Base-by-base conservation (phyloP, 345 rosid species). In the Dipteronia sinensis region DNA sequence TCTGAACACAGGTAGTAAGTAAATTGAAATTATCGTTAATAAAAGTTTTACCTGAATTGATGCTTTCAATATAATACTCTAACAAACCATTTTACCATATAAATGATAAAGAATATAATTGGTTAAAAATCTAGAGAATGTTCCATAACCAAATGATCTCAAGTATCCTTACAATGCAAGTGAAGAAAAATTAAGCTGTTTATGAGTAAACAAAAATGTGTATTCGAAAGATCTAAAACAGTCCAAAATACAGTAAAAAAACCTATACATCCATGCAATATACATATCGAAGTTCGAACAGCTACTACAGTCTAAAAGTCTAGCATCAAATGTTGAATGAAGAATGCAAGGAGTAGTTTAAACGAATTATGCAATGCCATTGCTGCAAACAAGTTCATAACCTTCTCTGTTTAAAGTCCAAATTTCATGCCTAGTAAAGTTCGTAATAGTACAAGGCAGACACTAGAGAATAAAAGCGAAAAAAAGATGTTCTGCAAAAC, bases 1-100 rank as follows among this genome's bases (percentile, higher is more conserved):
- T 91, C 99, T 94, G 84, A 63, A 77, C 66, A 69, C 56, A 53
- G 51, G 10, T 9, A 71, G 17, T 16, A 22, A 4, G 17, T n/a
- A 59, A 29, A 65, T 20, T 34, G 4, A 40, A 65, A 62, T 67
- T 31, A n/a, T n/a, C 16, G 15, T 56, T 29, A 8, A 31, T 25
- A 29, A 59, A 51, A 51, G 16, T 10, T 11, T 10, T 10, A 10
- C 19, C 51, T 19, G 5, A 31, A 20, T 40, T 1, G 0, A 7
- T n/a, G 49, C 44, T 42, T 40, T 42, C 72, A 22, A 22, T 68
- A n/a, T 67, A 17, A 2, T 40, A 19, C 70, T 19, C 15, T n/a
- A 9, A 15, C 3, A 67, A 10, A 40, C 2, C 6, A 16, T 19
- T 42, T 10, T 20, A 40, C 2, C 6, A 16, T 19, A 67, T 10